Base-by-base conservation (phyloP, 2,329 filamentous ascomycete genomes). In the Apiospora hydei region DNA sequence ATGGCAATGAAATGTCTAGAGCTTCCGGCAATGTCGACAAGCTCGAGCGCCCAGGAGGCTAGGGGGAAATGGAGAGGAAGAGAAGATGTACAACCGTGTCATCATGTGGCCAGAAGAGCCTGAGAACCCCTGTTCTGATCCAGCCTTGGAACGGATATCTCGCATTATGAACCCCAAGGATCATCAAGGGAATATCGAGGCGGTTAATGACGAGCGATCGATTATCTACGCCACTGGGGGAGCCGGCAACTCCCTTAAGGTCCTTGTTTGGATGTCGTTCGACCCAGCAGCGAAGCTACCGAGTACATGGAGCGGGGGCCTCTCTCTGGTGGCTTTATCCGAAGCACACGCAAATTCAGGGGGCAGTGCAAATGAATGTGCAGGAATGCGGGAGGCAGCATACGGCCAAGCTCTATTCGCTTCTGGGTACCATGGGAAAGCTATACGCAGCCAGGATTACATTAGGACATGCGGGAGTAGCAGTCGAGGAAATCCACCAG, bases 231-330 rank as follows among this genome's bases (percentile, higher is more conserved):
- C 77, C n/a, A 76, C 74, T 14, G 74, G 75, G 10, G 73, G 75
- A 6, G 70, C 70, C 26, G 57, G 71, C 0, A 75, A 74, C 14
- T 73, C 73, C 4, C 70, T 76, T 3, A 77, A 79, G 34, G 72
- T 71, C 10, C 69, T 81, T 69, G 73, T 80, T 8, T 77, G 77
- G 30, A 14, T 80, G 5, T 77, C 77, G 21, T 81, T 81, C 38
- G 79, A 81, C 44, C 79, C 79, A 0, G 74, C 77, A 6, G 72
- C 74, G 1, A 77, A 69, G 43, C 73, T 81, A 11, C 46, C 71
- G 10, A 76, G 75, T 38, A 57, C 38, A 26, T 14, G 34, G 57
- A 64, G 57, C n/a, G 57, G 57, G 34, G 34, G 18, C 5, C 47
- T 51, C 47, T 10, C n/a, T 14, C 4, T 64, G 30, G 18, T n/a